phyloP scores from a whole-genome alignment of 2,329 filamentous ascomycete genomes.

The Ascochyta pisi region DNA sequence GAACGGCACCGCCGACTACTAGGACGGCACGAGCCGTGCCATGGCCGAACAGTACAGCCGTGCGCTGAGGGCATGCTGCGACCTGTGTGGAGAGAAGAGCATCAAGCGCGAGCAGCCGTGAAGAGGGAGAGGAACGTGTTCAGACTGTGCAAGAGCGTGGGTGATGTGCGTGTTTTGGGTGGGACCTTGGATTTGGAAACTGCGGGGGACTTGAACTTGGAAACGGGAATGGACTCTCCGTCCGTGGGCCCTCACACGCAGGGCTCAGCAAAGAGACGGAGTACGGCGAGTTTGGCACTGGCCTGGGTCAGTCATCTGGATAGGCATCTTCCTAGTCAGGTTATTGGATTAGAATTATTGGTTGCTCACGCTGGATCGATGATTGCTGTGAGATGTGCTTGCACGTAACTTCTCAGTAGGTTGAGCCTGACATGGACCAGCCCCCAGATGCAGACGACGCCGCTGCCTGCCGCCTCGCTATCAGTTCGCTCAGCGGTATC shows the following conservation, averaged over 20 bases:
- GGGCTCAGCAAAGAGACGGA: slow-evolving; percentile 6
- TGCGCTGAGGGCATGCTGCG: slow-evolving; percentile 1
- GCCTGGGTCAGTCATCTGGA: slow-evolving; percentile 5
- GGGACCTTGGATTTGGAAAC: slow-evolving; percentile 2
- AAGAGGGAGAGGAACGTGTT: neutral
- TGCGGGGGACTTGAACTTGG: neutral
- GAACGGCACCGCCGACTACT: slow-evolving; percentile 49
- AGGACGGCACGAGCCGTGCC: slow-evolving; percentile 30
- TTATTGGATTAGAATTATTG: slow-evolving; percentile 33
- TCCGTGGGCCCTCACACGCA: neutral
- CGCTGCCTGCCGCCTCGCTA: slow-evolving; percentile 47
- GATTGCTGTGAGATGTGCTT: neutral
- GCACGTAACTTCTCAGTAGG: neutral
- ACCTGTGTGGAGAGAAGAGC: neutral
- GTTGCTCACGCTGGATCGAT: slow-evolving; percentile 27
- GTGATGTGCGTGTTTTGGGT: neutral
- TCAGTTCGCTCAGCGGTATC: slow-evolving; percentile 72
- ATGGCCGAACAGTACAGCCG: slow-evolving; percentile 12
- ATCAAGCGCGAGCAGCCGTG: neutral
- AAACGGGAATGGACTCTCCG: neutral
- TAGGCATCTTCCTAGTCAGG: slow-evolving; percentile 21
- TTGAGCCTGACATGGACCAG: neutral
- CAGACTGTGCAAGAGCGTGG: slow-evolving; percentile 3
- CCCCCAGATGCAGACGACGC: slow-evolving; percentile 7
- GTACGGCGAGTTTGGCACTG: neutral